phyloP scores from a whole-genome alignment of 2,329 filamentous ascomycete species.

The Truncatella angustata region DNA sequence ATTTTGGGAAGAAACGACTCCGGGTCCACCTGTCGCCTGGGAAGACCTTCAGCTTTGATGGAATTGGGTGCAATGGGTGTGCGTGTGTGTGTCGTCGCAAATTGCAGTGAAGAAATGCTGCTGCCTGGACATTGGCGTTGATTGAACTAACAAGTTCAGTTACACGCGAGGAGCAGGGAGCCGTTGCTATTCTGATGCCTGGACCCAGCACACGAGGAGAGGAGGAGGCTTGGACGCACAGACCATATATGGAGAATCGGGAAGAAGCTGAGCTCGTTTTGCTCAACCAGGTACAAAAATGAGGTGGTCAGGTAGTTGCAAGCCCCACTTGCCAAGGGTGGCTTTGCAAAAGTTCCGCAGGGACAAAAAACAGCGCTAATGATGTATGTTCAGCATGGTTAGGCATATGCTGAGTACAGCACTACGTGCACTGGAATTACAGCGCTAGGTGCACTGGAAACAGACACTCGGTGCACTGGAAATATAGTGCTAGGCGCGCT shows the following conservation, averaged over 20 bases:
- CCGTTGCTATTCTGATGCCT: constrained; percentile 3
- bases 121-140: not conserved
- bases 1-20: not conserved
- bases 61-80: not conserved
- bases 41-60: too few relatives aligned
- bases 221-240: not conserved
- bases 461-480: too few relatives aligned
- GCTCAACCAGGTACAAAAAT: too few relatives aligned
- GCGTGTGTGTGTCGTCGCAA: not conserved
- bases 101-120: not conserved
- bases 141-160: not conserved
- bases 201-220: not conserved
- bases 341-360: too few relatives aligned
- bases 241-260: not conserved
- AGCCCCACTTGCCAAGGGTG: too few relatives aligned
- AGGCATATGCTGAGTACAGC: too few relatives aligned
- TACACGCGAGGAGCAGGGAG: not conserved
- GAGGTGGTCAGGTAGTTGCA: too few relatives aligned
- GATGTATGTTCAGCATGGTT: too few relatives aligned
- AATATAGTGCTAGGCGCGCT: too few relatives aligned
- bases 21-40: not conserved
- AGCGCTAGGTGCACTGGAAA: too few relatives aligned
- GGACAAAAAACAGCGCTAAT: too few relatives aligned
- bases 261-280: not conserved
- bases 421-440: too few relatives aligned